Evolutionary conservation across 257 asterid species (phyloP).

Genomic region (Ophiorrhiza pumila): DNA sequence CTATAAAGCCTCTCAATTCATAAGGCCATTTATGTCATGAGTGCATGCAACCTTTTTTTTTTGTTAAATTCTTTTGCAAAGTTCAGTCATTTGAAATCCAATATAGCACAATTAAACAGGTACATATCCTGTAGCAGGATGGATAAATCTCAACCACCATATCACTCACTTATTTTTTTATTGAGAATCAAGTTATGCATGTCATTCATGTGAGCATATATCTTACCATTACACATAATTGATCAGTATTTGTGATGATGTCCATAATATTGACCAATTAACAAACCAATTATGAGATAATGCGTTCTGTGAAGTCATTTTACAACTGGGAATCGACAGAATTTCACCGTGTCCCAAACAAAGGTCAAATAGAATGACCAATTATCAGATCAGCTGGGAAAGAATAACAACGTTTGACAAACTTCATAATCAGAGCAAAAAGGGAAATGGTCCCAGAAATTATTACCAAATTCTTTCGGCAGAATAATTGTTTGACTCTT

Average conservation of each 20-base stretch:
- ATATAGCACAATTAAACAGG: not conserved
- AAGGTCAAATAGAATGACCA: slow-evolving; percentile 9
- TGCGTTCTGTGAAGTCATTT: not conserved
- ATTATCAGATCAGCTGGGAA: not conserved
- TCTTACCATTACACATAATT: not conserved
- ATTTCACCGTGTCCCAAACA: slow-evolving; percentile 8
- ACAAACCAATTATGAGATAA: slow-evolving; percentile 2
- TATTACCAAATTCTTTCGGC: not conserved
- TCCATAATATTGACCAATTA: not conserved
- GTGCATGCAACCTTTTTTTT: not conserved
- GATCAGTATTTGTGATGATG: not conserved
- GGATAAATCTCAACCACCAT: not conserved
- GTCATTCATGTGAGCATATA: too few species aligned
- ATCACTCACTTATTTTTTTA: not conserved
- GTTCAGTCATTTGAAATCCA: not conserved
- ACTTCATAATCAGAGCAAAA: not conserved
- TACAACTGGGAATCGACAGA: slow-evolving; percentile 2
- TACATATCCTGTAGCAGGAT: not conserved
- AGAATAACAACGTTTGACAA: slow-evolving; percentile 1
- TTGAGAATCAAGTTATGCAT: not conserved
- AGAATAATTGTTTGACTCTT: not conserved
- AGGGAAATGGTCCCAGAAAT: not conserved
- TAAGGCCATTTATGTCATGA: not conserved
- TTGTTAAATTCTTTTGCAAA: not conserved
- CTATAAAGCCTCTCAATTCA: too few species aligned